Evolutionary conservation across 1,284 basidiomycete genomes (phyloP).

Genomic region (Crepidotus sp.): DNA sequence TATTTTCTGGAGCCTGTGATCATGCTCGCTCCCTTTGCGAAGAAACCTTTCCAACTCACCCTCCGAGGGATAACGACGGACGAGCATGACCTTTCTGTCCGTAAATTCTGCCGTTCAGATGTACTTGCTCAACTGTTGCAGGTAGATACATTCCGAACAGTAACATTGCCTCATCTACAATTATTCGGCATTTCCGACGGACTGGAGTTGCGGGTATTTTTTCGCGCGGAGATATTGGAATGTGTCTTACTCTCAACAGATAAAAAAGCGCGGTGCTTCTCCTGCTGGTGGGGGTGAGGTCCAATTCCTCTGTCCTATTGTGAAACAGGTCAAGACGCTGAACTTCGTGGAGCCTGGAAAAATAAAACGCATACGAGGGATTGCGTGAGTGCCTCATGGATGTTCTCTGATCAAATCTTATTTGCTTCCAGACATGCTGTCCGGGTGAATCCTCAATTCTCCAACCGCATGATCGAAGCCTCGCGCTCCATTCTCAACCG

Average conservation of each 20-base stretch:
- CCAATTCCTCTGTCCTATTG: slow-evolving; percentile 86
- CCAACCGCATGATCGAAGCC: slow-evolving; percentile 95
- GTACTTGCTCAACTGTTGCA: slow-evolving; percentile 23
- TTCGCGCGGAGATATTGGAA: not conserved
- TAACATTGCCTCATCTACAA: slow-evolving; percentile 86
- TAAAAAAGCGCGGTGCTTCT: slow-evolving; percentile 87
- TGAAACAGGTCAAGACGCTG: slow-evolving; percentile 84
- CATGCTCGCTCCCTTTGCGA: slow-evolving; percentile 89
- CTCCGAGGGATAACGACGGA: slow-evolving; percentile 89
- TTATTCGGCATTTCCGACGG: slow-evolving; percentile 85
- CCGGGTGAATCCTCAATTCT: slow-evolving; percentile 93
- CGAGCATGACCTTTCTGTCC: slow-evolving; percentile 78
- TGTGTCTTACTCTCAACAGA: slow-evolving; percentile 37
- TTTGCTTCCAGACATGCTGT: slow-evolving; percentile 67
- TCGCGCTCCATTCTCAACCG: slow-evolving; percentile 88
- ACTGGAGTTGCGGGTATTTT: slow-evolving; percentile 67
- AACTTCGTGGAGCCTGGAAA: slow-evolving; percentile 89
- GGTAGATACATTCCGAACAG: slow-evolving; percentile 89
- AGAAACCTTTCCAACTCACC: slow-evolving; percentile 77
- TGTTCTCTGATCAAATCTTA: not conserved
- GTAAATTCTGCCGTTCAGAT: slow-evolving; percentile 12
- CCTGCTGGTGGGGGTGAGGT: slow-evolving; percentile 91
- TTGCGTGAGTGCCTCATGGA: slow-evolving; percentile 58
- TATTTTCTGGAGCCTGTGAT: slow-evolving; percentile 92
- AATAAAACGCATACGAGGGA: slow-evolving; percentile 90